These are phyloP conservation scores for Paraphoma chrysanthemicola DNA, from an alignment of 2,329 filamentous ascomycete species.

Conservation along the genomic window DNA sequence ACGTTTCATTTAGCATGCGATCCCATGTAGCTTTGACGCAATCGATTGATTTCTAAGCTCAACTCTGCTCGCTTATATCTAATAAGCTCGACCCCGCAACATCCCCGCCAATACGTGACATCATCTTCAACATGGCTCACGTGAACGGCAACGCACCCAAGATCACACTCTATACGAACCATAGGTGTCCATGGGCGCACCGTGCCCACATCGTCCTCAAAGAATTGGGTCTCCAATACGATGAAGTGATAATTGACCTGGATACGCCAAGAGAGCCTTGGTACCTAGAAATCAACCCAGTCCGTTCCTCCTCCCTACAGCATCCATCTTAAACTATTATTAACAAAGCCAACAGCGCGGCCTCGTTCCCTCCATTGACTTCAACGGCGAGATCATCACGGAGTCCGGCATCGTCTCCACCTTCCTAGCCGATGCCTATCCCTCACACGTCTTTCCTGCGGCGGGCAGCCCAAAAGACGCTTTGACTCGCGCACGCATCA, in stretches of 20 bases:
- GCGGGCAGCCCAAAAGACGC: slow-evolving; percentile 62
- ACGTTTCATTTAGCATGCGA: slow-evolving; percentile 15
- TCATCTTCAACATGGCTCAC: slow-evolving; percentile 25
- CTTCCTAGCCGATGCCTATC: slow-evolving; percentile 74
- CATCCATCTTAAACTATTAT: background rate
- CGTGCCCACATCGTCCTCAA: slow-evolving; percentile 75
- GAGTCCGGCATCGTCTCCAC: slow-evolving; percentile 77
- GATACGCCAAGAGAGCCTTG: slow-evolving; percentile 70
- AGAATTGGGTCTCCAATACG: slow-evolving; percentile 70
- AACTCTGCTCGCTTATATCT: background rate
- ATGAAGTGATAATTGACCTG: slow-evolving; percentile 77
- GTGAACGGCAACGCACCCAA: slow-evolving; percentile 48
- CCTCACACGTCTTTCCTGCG: slow-evolving; percentile 69
- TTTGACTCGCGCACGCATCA: slow-evolving; percentile 69
- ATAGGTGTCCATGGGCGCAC: slow-evolving; percentile 75
- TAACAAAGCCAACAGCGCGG: slow-evolving; percentile 59
- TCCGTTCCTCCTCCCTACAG: slow-evolving; percentile 31
- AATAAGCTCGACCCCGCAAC: background rate
- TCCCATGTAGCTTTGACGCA: slow-evolving; percentile 22
- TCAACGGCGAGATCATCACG: slow-evolving; percentile 69
- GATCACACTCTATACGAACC: slow-evolving; percentile 75
- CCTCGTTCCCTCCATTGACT: slow-evolving; percentile 74
- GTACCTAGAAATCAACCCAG: slow-evolving; percentile 79
- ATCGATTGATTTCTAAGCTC: slow-evolving; percentile 37
- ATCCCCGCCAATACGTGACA: background rate